Conservation (phyloP, 257 asterid species). For the Ballota nigra region DNA sequence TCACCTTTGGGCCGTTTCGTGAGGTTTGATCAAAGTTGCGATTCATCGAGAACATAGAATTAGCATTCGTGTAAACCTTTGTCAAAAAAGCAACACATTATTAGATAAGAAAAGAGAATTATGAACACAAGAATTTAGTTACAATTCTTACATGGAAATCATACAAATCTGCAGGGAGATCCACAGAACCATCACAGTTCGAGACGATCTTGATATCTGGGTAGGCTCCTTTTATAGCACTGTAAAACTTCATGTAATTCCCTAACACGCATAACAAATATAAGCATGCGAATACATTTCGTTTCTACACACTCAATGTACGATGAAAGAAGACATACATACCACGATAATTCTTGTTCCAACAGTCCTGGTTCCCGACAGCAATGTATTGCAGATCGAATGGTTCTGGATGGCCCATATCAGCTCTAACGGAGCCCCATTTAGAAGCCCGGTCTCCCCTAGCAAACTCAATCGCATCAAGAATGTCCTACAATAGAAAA, state of each 20-base stretch:
- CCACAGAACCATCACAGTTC: conserved; percentile 82
- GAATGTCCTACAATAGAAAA: conserved; percentile 51
- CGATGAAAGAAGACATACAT: background rate
- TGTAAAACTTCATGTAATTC: conserved; percentile 78
- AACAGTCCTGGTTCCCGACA: conserved; percentile 86
- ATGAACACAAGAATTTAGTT: background rate
- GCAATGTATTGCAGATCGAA: conserved; percentile 83
- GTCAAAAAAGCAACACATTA: conserved; percentile 12
- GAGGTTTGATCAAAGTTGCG: conserved; percentile 62
- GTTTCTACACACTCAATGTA: background rate
- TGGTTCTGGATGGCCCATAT: conserved; percentile 84
- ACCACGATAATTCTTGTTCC: conserved; percentile 79
- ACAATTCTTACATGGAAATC: conserved; percentile 74
- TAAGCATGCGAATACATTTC: background rate
- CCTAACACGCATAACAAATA: conserved; percentile 35
- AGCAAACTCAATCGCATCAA: conserved; percentile 87
- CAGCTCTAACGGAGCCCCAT: conserved; percentile 86
- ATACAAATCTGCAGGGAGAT: conserved; percentile 87
- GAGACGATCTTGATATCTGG: conserved; percentile 77
- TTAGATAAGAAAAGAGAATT: background rate
- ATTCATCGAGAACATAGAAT: conserved; percentile 55
- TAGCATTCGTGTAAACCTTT: conserved; percentile 69
- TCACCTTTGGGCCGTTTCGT: conserved; percentile 81
- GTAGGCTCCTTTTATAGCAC: conserved; percentile 60
- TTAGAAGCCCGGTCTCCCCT: conserved; percentile 59